Base-by-base conservation (phyloP, 371 early-diverging fungal genomes). In the Mucor piriformis region DNA sequence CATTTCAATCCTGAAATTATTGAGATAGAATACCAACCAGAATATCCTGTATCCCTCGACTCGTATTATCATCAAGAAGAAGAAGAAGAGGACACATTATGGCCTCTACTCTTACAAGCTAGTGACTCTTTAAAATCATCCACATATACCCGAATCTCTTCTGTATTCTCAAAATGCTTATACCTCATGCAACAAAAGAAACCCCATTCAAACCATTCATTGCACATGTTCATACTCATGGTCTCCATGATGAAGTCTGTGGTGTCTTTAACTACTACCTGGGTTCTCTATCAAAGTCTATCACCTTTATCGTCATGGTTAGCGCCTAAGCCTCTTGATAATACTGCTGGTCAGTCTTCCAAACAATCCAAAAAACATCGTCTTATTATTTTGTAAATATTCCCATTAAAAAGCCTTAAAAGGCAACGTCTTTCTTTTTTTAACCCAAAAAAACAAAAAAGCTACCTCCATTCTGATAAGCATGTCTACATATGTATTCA, bases 1-100 rank as follows among this genome's bases (percentile, higher is more conserved):
- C 61, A 60, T 29, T 71, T 71, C 25, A 71, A 71, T 58, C 67
- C 72, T 40, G 64, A 67, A 35, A 64, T 71, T 6, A 64, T 64
- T 23, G 67, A 71, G 49, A 60, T 71, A 37, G 64, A 67, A 59
- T 71, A 67, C 32, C 61, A 67, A 25, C 72, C 72, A 15, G 67
- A 67, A 46, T 61, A 64, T 16, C 72, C 67, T 40, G 57, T 67
- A 8, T 42, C 63, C 13, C 38, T 57, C 42, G 46, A 55, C 15
- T 42, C 54, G 16, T 57, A 35, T 15, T 20, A 47, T 24, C 47
- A 34, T 24, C 21, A 42, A 10, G 57, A 61, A 13, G 48, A 61
- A 18, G 61, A 57, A 12, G 44, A 57, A 32, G 43, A 47, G 10
- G 62, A 63, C 15, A 32, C 35, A 0, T 37, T 66, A 12, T 66